phyloP scores from a whole-genome alignment of 2,329 filamentous ascomycete species.

The Curvularia hawaiiensis region DNA sequence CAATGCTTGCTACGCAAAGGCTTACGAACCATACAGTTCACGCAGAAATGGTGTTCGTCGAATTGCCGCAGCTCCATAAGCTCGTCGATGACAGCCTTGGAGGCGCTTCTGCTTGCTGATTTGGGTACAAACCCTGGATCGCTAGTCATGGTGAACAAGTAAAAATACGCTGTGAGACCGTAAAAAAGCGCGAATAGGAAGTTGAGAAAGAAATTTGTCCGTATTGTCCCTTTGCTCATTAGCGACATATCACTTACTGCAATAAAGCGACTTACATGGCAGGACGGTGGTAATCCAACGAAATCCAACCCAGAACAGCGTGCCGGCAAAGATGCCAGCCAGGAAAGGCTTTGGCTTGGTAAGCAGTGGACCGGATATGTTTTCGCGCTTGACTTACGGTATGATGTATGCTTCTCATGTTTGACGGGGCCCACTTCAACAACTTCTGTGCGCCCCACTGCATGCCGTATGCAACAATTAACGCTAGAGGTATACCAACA shows the following conservation, averaged over 20 bases:
- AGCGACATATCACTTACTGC: slow-evolving; percentile 25
- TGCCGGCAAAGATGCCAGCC: slow-evolving; percentile 88
- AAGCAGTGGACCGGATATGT: slow-evolving; percentile 11
- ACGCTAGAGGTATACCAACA: slow-evolving; percentile 73
- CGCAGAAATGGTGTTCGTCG: slow-evolving; percentile 92
- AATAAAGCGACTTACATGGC: slow-evolving; percentile 61
- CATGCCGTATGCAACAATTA: slow-evolving; percentile 69
- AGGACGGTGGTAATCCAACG: slow-evolving; percentile 78
- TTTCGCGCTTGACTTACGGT: slow-evolving; percentile 64
- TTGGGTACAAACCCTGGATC: slow-evolving; percentile 96
- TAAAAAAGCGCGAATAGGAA: slow-evolving; percentile 71
- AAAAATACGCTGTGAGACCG: slow-evolving; percentile 80
- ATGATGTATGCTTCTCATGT: slow-evolving; percentile 89
- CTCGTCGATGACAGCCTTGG: slow-evolving; percentile 87
- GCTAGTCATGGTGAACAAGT: slow-evolving; percentile 79
- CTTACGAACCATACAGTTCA: slow-evolving; percentile 91
- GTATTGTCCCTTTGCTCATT: slow-evolving; percentile 64
- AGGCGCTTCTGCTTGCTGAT: slow-evolving; percentile 83
- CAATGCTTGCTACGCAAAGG: slow-evolving; percentile 96
- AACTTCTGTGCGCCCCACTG: slow-evolving; percentile 80
- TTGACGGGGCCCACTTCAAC: slow-evolving; percentile 79
- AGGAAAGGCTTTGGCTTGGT: slow-evolving; percentile 74
- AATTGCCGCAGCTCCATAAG: slow-evolving; percentile 85
- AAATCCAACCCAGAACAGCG: slow-evolving; percentile 78
- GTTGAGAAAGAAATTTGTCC: slow-evolving; percentile 74